These are phyloP conservation scores for Neltuma alba DNA, from an alignment of 306 rosid genomes.

Conservation along the genomic window DNA sequence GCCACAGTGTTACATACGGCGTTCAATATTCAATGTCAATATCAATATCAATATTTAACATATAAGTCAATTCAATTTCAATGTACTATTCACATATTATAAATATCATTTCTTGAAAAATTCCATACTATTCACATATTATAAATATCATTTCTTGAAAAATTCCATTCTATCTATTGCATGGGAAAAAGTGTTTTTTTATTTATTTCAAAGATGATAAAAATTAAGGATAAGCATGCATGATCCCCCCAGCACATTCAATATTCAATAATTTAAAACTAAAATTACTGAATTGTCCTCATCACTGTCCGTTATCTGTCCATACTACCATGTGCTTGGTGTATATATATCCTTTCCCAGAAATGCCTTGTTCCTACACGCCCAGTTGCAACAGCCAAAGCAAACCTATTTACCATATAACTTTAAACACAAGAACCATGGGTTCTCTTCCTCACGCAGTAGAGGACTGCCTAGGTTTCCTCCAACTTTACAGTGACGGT, in stretches of 20 bases:
- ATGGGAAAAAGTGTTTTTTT: not conserved
- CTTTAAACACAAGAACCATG: constrained; percentile 39
- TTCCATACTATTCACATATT: too few species aligned
- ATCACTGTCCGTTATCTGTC: not conserved
- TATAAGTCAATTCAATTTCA: too few species aligned
- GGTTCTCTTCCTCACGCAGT: constrained; percentile 73
- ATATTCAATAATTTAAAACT: not conserved
- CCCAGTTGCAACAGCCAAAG: not conserved
- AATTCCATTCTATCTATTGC: too few species aligned
- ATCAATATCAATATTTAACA: too few species aligned
- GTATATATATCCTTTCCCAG: not conserved
- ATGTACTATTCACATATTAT: too few species aligned
- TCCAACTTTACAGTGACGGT: constrained; percentile 84
- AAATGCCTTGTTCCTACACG: not conserved
- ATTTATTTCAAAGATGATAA: not conserved
- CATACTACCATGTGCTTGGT: not conserved
- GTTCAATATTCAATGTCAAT: too few species aligned
- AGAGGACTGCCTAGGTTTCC: constrained; percentile 94
- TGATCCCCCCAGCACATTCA: not conserved
- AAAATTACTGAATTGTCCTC: constrained; percentile 2
- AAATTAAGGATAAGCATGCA: not conserved
- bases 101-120: too few species aligned
- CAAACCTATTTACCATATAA: not conserved
- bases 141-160: too few species aligned
- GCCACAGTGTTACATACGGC: too few species aligned